Evolutionary conservation across 2,329 filamentous ascomycete genomes (phyloP).

Genomic region (Colletotrichum salicis): DNA sequence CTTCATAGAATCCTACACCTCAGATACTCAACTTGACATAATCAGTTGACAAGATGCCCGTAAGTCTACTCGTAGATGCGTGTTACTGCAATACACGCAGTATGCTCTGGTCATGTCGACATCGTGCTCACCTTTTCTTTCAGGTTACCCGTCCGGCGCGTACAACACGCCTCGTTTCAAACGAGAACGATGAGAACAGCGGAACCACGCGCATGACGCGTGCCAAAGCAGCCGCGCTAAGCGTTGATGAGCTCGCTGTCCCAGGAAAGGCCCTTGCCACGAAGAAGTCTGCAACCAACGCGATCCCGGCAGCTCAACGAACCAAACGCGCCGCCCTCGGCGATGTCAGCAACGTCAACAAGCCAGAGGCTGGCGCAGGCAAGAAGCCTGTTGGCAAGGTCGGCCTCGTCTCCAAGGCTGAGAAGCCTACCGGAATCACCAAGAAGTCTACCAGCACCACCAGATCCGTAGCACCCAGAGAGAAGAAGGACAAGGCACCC

Average conservation of each 20-base stretch:
- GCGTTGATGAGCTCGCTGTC: slow-evolving; percentile 69
- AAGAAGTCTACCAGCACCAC: slow-evolving; percentile 72
- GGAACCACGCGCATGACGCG: slow-evolving; percentile 86
- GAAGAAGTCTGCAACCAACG: slow-evolving; percentile 71
- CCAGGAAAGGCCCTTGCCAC: slow-evolving; percentile 74
- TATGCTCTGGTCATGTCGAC: slow-evolving; percentile 18
- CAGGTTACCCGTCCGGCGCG: slow-evolving; percentile 74
- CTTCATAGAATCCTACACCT: slow-evolving; percentile 18
- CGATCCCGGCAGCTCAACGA: slow-evolving; percentile 61
- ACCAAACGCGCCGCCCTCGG: slow-evolving; percentile 84
- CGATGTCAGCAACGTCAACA: slow-evolving; percentile 95
- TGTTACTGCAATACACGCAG: too few relatives aligned
- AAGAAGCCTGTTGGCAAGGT: slow-evolving; percentile 79
- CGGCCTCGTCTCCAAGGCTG: slow-evolving; percentile 81
- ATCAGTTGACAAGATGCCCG: slow-evolving; percentile 46
- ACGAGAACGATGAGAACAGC: slow-evolving; percentile 95
- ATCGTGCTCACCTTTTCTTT: slow-evolving; percentile 41
- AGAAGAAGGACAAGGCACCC: slow-evolving; percentile 76
- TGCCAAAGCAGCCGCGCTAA: slow-evolving; percentile 86
- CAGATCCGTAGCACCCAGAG: slow-evolving; percentile 74
- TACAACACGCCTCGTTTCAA: slow-evolving; percentile 76
- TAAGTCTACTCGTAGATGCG: slow-evolving; percentile 43
- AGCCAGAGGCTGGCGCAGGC: slow-evolving; percentile 75
- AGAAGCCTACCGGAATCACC: slow-evolving; percentile 83
- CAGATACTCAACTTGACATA: slow-evolving; percentile 20